Evolutionary conservation across 2,329 filamentous ascomycete species (phyloP), one percentile per base, ranked within the genome.

Genomic region (Monilinia aucupariae): DNA sequence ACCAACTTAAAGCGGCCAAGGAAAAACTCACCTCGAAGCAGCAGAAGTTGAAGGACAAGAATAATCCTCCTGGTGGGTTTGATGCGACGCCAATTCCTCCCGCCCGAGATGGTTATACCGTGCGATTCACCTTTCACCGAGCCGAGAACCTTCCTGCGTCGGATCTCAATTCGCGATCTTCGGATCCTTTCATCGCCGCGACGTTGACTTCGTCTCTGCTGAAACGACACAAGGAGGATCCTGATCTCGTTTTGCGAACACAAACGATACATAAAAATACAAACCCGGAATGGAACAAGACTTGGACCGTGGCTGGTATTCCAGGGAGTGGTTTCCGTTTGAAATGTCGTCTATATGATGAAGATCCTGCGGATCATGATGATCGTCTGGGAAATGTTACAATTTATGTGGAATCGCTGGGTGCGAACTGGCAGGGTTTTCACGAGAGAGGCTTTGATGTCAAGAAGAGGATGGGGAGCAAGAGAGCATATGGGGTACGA

Each of bases 281-380:
- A 1, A 83, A 92, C 69, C 92, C 93, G 0, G 80, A 79, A 54
- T 97, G 93, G 93, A 82, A 96, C 54, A 85, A 87, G 45, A 83
- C 91, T 65, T 97, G 93, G 93, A 81, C 91, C 27, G 88, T 97
- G 30, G 91, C 90, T 65, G 96, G 96, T 69, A 82, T 97, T 2
- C 92, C 93, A 0, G 79, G 86, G 0, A 85, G 83, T 0, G 92
- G 92, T 4, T 96, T 96, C 77, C 83, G 81, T 63, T 81, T 97
- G 69, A 96, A 96, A 74, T 91, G 90, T 65, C 84, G 90, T 60
- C 77, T 97, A 22, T 96, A 92, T 76, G 93, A 97, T 71, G 93
- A 97, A 74, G 93, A 97, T 75, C 85, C 87, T 41, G 85, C 87
- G 1, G 90, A 97, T 73, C 85, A 89, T 68, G 89, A 97, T 72